A percentile compares a stretch with the other conserved stretches of the same genome.
These are phyloP conservation scores for Clonostachys sp. DNA, from an alignment of 2,329 filamentous ascomycete species.

Conservation along the genomic window DNA sequence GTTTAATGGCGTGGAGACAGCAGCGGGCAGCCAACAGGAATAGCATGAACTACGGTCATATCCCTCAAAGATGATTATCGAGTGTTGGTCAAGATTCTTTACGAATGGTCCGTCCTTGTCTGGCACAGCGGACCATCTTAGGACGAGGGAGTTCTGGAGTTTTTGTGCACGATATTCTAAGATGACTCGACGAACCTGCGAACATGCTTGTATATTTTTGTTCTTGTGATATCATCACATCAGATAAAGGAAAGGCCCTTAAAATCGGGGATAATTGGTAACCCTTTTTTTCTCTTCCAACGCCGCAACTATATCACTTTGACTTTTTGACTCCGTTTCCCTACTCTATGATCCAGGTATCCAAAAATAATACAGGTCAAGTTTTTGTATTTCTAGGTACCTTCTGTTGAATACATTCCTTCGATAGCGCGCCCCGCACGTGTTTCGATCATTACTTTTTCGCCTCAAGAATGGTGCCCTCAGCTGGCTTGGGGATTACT, in stretches of 20 bases:
- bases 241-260: not conserved
- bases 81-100: not conserved
- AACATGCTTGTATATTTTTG: not conserved
- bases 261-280: too few relatives aligned
- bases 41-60: slow-evolving; percentile 19
- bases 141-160: too few relatives aligned
- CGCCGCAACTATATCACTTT: too few relatives aligned
- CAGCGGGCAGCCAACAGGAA: slow-evolving; percentile 17
- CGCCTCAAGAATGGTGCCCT: slow-evolving; percentile 4
- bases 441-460: slow-evolving; percentile 5
- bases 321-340: too few relatives aligned
- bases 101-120: too few relatives aligned
- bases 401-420: slow-evolving; percentile 38
- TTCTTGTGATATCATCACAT: not conserved
- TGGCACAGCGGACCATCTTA: too few relatives aligned
- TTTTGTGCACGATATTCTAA: too few relatives aligned
- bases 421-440: not conserved
- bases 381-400: slow-evolving; percentile 15
- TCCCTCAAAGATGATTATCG: slow-evolving; percentile 7
- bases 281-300: too few relatives aligned
- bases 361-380: too few relatives aligned
- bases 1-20: slow-evolving; percentile 34
- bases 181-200: not conserved
- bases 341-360: too few relatives aligned
- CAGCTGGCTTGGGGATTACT: not conserved